Conservation (phyloP, 2,329 filamentous ascomycete species). For the Neonectria sp. region DNA sequence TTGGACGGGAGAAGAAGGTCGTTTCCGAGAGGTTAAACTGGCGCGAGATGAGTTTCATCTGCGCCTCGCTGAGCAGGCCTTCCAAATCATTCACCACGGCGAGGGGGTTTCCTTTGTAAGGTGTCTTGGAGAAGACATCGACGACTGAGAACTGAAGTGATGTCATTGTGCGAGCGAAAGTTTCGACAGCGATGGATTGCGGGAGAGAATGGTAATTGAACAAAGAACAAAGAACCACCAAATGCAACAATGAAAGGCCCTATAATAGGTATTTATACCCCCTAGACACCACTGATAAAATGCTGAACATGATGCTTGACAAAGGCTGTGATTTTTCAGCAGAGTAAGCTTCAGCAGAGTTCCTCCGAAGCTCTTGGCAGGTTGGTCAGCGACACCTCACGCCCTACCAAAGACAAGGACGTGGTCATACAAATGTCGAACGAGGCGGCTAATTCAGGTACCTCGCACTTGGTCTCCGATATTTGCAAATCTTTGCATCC, state of each 20-base stretch:
- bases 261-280: neutral
- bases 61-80: constrained; percentile 29
- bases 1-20: constrained; percentile 35
- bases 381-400: too few species aligned
- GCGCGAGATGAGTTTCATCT: constrained; percentile 41
- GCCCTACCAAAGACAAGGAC: too few species aligned
- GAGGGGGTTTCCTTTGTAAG: constrained; percentile 42
- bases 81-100: constrained; percentile 37
- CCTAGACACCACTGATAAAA: neutral
- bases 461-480: too few species aligned
- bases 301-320: neutral
- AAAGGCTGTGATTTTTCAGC: neutral
- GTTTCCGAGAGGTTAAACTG: constrained; percentile 46
- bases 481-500: neutral
- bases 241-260: neutral
- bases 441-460: too few species aligned
- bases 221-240: neutral
- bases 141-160: constrained; percentile 22
- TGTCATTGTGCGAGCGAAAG: neutral
- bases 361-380: neutral
- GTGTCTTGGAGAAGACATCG: constrained; percentile 38
- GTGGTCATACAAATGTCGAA: too few species aligned
- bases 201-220: neutral
- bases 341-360: neutral
- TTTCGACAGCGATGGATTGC: neutral